Evolutionary conservation across 1,139 yeast genomes (phyloP), one percentile per base, ranked within the genome.

Genomic region (Nakaseomyces bracarensis): DNA sequence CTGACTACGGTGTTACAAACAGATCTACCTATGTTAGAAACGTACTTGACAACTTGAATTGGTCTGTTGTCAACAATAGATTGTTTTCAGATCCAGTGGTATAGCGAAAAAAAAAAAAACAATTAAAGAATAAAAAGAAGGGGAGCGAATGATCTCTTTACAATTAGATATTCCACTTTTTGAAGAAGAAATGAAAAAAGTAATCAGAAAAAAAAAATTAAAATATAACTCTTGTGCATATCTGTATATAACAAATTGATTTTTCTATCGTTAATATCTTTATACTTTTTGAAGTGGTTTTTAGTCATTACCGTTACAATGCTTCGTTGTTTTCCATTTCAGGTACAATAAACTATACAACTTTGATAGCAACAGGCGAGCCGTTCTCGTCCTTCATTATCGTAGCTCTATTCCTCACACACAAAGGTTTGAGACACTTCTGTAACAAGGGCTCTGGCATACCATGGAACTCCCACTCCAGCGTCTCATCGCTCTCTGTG

Each of bases 1-100:
- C 74, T 16, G 98, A 91, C 63, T 91, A 80, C 64, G 96, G 96
- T 23, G 73, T 85, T 31, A 72, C 67, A 40, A 94, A 94, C 34
- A 82, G 79, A 65, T 71, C 75, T 27, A 75, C 78, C 49, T 91
- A 83, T 61, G 72, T 91, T 55, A 76, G 75, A 48, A 80, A 78
- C 44, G 76, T 83, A 59, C 82, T 95, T 81, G 72, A 79, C 41
- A 73, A 85, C 52, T 74, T 89, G 52, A 78, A 91, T 65, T 91
- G 98, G 98, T 75, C 79, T 46, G 89, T 83, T 41, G 76, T 89
- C 40, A 82, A 79, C 61, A 69, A 68, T 53, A 75, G 95, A 58
- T 59, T 72, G 20, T 72, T 33, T 26, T 13, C 36, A n/a, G 36
- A 40, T 31, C 25, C 26, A 26, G 37, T 33, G 6, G 22, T 36